Percentiles rank a stretch among this genome's conserved stretches.
Evolutionary conservation across 2,329 filamentous ascomycete species (phyloP).

Genomic region (Ascosphaera acerosa): DNA sequence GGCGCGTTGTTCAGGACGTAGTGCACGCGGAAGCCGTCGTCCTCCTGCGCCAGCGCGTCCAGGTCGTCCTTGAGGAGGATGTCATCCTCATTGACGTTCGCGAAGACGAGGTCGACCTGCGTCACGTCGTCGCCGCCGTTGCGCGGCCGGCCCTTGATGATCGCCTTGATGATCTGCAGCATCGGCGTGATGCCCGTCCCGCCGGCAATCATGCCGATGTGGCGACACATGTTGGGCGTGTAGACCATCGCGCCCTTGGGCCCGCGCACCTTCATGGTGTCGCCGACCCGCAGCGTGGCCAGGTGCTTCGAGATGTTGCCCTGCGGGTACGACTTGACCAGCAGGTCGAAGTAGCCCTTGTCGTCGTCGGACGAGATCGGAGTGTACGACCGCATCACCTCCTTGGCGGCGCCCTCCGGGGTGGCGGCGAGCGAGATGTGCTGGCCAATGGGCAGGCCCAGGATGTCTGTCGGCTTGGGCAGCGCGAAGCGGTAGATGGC

Average conservation of each 20-base stretch:
- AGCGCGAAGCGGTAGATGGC: slow-evolving; percentile 94
- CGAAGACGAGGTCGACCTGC: slow-evolving; percentile 83
- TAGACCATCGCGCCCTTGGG: slow-evolving; percentile 98
- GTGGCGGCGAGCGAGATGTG: slow-evolving; percentile 88
- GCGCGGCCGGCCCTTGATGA: slow-evolving; percentile 46
- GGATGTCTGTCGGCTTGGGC: slow-evolving; percentile 49
- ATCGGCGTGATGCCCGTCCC: slow-evolving; percentile 97
- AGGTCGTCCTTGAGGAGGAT: slow-evolving; percentile 86
- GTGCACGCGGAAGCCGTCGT: slow-evolving; percentile 62
- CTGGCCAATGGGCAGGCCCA: slow-evolving; percentile 92
- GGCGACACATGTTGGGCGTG: slow-evolving; percentile 83
- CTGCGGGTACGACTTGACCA: slow-evolving; percentile 94
- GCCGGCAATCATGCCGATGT: slow-evolving; percentile 94
- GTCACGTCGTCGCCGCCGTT: slow-evolving; percentile 53
- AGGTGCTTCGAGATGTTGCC: slow-evolving; percentile 95
- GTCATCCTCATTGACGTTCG: slow-evolving; percentile 81
- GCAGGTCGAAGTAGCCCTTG: slow-evolving; percentile 77
- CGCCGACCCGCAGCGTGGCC: slow-evolving; percentile 55
- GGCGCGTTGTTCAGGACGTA: slow-evolving; percentile 95
- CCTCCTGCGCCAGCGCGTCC: slow-evolving; percentile 50
- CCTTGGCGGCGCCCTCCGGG: slow-evolving; percentile 50
- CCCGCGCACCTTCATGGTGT: slow-evolving; percentile 71
- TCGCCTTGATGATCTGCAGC: slow-evolving; percentile 84
- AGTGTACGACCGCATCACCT: slow-evolving; percentile 78
- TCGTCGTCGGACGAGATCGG: slow-evolving; percentile 76